Evolutionary conservation across 768 basidiomycete genomes (phyloP).

Genomic region (Kwoniella botswanensis): DNA sequence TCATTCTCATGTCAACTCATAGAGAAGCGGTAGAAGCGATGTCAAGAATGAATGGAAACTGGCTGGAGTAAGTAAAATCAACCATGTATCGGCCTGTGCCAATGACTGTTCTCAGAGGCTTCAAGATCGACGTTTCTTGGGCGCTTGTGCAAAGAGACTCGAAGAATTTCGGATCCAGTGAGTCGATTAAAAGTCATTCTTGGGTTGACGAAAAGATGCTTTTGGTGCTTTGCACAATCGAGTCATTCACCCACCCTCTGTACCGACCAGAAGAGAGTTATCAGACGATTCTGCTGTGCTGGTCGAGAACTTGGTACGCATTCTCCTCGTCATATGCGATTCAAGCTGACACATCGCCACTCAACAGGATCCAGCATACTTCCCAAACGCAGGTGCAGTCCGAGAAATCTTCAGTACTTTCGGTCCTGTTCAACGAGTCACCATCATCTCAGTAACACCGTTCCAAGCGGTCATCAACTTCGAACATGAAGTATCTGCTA

Average conservation of each 20-base stretch:
- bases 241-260: constrained; percentile 43
- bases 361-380: constrained; percentile 36
- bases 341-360: too few species aligned
- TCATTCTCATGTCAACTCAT: constrained; percentile 50
- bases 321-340: not conserved
- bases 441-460: constrained; percentile 23
- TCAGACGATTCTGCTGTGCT: constrained; percentile 33
- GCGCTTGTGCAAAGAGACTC: constrained; percentile 46
- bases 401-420: constrained; percentile 41
- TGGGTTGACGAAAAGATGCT: constrained; percentile 15
- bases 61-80: constrained; percentile 38
- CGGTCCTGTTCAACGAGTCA: constrained; percentile 36
- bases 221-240: constrained; percentile 39
- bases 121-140: constrained; percentile 50
- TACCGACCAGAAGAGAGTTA: constrained; percentile 25
- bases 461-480: constrained; percentile 42
- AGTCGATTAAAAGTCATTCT: constrained; percentile 3
- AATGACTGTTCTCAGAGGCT: constrained; percentile 30
- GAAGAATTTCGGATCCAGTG: constrained; percentile 30
- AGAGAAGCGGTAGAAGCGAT: constrained; percentile 38
- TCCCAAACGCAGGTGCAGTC: constrained; percentile 32
- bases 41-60: constrained; percentile 31
- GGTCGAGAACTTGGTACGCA: constrained; percentile 43
- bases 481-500: constrained; percentile 37
- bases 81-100: not conserved